phyloP scores from a whole-genome alignment of 176 grass and related monocot genomes.

The Dactylis glomerata region DNA sequence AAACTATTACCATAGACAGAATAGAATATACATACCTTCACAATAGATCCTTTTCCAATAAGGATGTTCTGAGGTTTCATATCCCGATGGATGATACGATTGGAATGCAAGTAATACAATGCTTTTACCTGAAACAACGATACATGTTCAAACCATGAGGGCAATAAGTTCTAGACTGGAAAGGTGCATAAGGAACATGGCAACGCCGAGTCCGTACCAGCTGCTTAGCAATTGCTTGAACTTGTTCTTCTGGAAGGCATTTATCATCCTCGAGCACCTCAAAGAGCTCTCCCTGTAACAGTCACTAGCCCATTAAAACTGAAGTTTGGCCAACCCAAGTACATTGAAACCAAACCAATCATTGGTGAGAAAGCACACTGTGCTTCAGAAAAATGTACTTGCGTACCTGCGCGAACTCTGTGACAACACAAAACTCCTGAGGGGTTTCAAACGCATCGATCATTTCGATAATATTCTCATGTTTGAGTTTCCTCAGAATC shows the following conservation, averaged over 20 bases:
- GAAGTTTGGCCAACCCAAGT: not conserved
- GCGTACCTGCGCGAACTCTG: constrained; percentile 93
- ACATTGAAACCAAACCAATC: not conserved
- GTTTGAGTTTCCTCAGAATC: constrained; percentile 95
- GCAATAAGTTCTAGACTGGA: not conserved
- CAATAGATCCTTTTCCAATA: constrained; percentile 88
- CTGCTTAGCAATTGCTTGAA: constrained; percentile 98
- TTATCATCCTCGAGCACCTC: constrained; percentile 97
- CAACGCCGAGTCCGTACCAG: constrained; percentile 41
- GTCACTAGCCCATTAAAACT: constrained; percentile 7
- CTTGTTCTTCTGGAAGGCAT: constrained; percentile 93
- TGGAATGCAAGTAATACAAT: constrained; percentile 89
- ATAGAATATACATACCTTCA: constrained; percentile 77
- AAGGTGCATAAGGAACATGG: not conserved
- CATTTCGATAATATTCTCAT: constrained; percentile 97
- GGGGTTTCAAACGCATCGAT: constrained; percentile 91
- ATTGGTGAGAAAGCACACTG: not conserved
- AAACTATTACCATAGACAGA: not conserved
- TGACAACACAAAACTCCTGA: constrained; percentile 98
- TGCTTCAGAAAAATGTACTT: not conserved
- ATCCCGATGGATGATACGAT: constrained; percentile 91
- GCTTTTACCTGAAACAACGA: constrained; percentile 70
- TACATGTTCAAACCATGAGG: constrained; percentile 25
- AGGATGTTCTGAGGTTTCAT: constrained; percentile 99
- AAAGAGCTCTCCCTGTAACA: constrained; percentile 87